Percentiles rank a stretch among this genome's conserved stretches.
Conservation (phyloP, 805 yeast genomes). For the Candida oleophila region DNA sequence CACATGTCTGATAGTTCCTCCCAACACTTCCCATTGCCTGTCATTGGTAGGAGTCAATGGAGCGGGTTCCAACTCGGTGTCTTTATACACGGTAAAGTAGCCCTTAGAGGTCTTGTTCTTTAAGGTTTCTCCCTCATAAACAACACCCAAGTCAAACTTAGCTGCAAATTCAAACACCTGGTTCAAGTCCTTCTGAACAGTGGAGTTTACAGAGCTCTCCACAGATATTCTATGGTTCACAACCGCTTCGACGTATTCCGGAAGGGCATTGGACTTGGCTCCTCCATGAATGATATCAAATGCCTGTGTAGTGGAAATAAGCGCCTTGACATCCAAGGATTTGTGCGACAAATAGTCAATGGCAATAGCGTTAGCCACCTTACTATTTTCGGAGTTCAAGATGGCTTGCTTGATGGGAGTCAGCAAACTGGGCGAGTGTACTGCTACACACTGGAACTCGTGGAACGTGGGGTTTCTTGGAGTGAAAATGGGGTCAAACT, state of each 20-base stretch:
- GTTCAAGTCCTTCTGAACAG: conserved; percentile 34
- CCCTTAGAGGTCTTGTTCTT: conserved; percentile 36
- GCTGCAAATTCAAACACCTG: conserved; percentile 44
- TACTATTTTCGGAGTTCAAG: conserved; percentile 33
- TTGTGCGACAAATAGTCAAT: conserved; percentile 22
- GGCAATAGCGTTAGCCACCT: conserved; percentile 33
- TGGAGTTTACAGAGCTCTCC: conserved; percentile 49
- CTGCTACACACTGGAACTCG: conserved; percentile 27
- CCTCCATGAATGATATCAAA: conserved; percentile 70
- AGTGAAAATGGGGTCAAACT: conserved; percentile 19
- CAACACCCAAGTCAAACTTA: conserved; percentile 48
- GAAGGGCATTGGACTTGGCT: conserved; percentile 72
- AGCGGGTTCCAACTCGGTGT: conserved; percentile 45
- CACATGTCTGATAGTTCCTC: conserved; percentile 38
- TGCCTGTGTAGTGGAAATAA: conserved; percentile 65
- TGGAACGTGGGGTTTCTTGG: conserved; percentile 24
- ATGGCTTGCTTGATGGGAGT: conserved; percentile 22
- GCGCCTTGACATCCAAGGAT: conserved; percentile 29
- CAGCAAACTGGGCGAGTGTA: conserved; percentile 26
- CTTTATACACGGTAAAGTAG: conserved; percentile 31
- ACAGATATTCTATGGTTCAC: conserved; percentile 66
- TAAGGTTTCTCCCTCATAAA: conserved; percentile 23
- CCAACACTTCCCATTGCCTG: conserved; percentile 34
- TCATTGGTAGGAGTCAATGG: conserved; percentile 48
- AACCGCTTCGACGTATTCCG: conserved; percentile 55